Conservation (phyloP, 257 asterid genomes). For the Petrea volubilis region DNA sequence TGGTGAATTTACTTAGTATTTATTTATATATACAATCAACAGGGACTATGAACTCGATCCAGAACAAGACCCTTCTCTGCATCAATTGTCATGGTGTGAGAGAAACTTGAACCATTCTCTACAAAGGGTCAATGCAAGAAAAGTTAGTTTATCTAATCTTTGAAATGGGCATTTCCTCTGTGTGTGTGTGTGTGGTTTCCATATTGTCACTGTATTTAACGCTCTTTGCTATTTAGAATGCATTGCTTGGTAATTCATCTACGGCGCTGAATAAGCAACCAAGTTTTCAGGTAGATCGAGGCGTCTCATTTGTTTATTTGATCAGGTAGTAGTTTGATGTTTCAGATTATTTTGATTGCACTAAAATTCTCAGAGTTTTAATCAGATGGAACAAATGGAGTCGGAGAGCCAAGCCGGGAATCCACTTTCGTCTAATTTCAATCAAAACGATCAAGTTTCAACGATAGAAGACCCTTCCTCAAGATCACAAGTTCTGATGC, state of each 20-base stretch:
- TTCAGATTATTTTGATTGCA: not conserved
- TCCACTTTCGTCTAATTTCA: not conserved
- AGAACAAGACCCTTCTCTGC: slow-evolving; percentile 55
- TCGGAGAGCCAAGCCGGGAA: slow-evolving; percentile 22
- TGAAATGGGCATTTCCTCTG: not conserved
- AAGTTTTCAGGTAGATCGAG: slow-evolving; percentile 13
- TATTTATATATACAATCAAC: not conserved
- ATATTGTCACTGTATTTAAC: not conserved
- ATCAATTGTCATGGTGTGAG: slow-evolving; percentile 62
- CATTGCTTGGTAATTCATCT: not conserved
- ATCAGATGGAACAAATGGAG: slow-evolving; percentile 22
- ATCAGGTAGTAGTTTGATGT: not conserved
- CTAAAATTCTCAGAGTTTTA: not conserved
- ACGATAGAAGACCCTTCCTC: slow-evolving; percentile 18
- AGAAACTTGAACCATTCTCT: slow-evolving; percentile 48
- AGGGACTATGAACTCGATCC: slow-evolving; percentile 55
- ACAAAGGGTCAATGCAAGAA: slow-evolving; percentile 32
- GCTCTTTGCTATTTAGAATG: slow-evolving; percentile 11
- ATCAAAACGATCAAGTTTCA: slow-evolving; percentile 8
- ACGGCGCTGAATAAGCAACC: not conserved
- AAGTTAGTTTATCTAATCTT: slow-evolving; percentile 27
- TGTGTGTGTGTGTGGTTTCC: not conserved
- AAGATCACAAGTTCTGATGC: slow-evolving; percentile 28
- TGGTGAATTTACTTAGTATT: not conserved
- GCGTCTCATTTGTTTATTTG: not conserved